These are phyloP conservation scores for Takakia lepidozioides DNA, from an alignment of 225 moss, liverwort and hornwort genomes.

Conservation along the genomic window DNA sequence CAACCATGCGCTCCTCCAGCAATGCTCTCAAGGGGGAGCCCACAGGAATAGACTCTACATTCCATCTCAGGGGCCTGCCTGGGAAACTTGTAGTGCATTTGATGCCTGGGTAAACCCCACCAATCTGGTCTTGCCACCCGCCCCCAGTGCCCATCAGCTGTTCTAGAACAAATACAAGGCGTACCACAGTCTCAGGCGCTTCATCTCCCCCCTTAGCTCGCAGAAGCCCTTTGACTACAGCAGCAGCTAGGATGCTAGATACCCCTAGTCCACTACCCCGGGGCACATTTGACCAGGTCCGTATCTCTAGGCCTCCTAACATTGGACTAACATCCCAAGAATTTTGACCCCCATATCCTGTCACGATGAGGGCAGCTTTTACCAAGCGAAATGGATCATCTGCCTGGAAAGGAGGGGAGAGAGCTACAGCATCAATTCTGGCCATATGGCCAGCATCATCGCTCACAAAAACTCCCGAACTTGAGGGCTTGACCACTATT, in stretches of 20 bases:
- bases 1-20: constrained; percentile 52
- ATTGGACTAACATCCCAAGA: not conserved
- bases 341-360: constrained; percentile 22
- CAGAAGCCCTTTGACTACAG: constrained; percentile 57
- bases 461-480: constrained; percentile 28
- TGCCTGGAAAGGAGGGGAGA: constrained; percentile 30
- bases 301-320: constrained; percentile 31
- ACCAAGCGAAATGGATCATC: constrained; percentile 61
- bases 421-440: constrained; percentile 23
- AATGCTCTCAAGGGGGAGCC: constrained; percentile 20
- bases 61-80: constrained; percentile 36
- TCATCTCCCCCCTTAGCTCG: constrained; percentile 29
- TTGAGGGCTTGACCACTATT: constrained; percentile 16
- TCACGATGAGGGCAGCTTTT: constrained; percentile 63
- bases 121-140: constrained; percentile 85
- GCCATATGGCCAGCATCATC: constrained; percentile 34
- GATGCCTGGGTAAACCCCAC: constrained; percentile 62
- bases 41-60: constrained; percentile 37
- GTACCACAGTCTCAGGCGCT: constrained; percentile 20
- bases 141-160: constrained; percentile 78
- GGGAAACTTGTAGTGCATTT: constrained; percentile 62
- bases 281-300: constrained; percentile 54
- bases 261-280: constrained; percentile 72
- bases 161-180: constrained; percentile 55
- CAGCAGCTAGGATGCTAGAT: constrained; percentile 70